Conservation (phyloP, 345 rosid species). For the Toxicodendron radicans region DNA sequence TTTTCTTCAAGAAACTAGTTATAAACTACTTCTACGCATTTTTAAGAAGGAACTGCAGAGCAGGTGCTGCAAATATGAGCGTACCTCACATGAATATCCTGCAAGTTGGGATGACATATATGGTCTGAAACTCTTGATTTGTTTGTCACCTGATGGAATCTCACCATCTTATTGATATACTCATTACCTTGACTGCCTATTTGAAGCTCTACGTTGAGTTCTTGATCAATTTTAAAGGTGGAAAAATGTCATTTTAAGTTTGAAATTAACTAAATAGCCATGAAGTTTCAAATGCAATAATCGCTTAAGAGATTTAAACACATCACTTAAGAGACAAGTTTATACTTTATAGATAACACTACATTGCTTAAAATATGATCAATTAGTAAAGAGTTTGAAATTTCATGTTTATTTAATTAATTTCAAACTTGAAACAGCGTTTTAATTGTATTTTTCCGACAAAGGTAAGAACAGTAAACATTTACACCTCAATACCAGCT, state of each 20-base stretch:
- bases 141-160: neutral
- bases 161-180: neutral
- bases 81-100: slow-evolving; percentile 91
- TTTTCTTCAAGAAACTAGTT: slow-evolving; percentile 83
- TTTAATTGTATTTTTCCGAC: no score
- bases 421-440: no score
- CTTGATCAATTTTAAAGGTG: neutral
- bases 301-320: no score
- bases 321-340: no score
- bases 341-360: no score
- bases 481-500: neutral
- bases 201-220: neutral
- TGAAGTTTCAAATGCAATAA: no score
- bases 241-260: no score
- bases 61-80: slow-evolving; percentile 70
- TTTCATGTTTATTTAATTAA: no score
- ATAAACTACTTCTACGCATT: slow-evolving; percentile 91
- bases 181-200: neutral
- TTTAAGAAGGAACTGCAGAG: slow-evolving; percentile 82
- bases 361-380: no score
- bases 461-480: neutral
- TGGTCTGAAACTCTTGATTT: slow-evolving; percentile 48
- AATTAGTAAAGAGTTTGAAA: no score
- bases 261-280: no score
- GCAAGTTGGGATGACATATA: slow-evolving; percentile 85